Percentiles rank a stretch among this genome's conserved stretches.
These are phyloP conservation scores for Teunomyces panamensis DNA, from an alignment of 805 yeast genomes.

Conservation along the genomic window DNA sequence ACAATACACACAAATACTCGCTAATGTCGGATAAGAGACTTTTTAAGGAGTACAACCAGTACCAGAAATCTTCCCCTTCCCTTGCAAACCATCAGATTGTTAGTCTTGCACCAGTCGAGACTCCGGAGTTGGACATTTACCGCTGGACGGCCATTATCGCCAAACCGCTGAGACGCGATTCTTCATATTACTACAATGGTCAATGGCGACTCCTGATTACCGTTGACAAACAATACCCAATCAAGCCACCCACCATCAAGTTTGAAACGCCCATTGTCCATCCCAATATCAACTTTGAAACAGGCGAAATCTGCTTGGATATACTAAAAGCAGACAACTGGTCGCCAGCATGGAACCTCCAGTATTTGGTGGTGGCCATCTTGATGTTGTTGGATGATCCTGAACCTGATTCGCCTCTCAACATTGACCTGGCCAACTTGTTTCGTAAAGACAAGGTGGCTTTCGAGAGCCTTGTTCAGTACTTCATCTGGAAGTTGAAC, in stretches of 20 bases:
- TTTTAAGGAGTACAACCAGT: conserved; percentile 36
- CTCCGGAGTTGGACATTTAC: conserved; percentile 38
- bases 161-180: conserved; percentile 45
- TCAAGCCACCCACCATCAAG: conserved; percentile 52
- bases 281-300: conserved; percentile 37
- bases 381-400: conserved; percentile 58
- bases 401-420: conserved; percentile 69
- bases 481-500: conserved; percentile 37
- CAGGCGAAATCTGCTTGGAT: conserved; percentile 73
- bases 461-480: conserved; percentile 40
- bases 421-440: conserved; percentile 65
- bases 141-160: conserved; percentile 50
- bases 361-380: conserved; percentile 55
- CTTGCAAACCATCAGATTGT: conserved; percentile 36
- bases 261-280: conserved; percentile 45
- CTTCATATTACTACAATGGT: conserved; percentile 51
- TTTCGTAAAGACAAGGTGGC: conserved; percentile 42
- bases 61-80: conserved; percentile 25
- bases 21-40: conserved; percentile 39
- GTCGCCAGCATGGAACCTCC: conserved; percentile 74
- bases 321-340: conserved; percentile 55
- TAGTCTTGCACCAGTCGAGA: conserved; percentile 42
- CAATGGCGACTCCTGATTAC: conserved; percentile 48
- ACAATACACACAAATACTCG: conserved; percentile 6
- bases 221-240: conserved; percentile 52